Evolutionary conservation across 106 monocot species (phyloP).

Genomic region (Phalaenopsis equestris): DNA sequence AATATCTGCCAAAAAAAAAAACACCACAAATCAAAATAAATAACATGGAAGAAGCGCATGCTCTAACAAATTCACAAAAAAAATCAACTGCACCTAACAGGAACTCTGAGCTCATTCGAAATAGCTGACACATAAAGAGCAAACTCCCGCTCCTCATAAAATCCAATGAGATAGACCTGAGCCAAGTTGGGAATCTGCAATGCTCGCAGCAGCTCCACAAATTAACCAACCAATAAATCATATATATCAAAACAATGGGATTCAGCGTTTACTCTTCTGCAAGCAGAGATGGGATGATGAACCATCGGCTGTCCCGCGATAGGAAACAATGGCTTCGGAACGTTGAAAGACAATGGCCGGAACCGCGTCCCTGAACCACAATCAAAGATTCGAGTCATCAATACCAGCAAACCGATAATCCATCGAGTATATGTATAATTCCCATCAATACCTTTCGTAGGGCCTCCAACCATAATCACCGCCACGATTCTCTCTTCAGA

Average conservation of each 20-base stretch:
- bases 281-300: constrained; percentile 82
- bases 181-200: constrained; percentile 80
- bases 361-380: constrained; percentile 60
- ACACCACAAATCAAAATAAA: background rate
- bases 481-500: constrained; percentile 77
- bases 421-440: background rate
- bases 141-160: constrained; percentile 93
- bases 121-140: constrained; percentile 84
- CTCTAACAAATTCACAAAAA: background rate
- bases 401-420: background rate
- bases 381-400: background rate
- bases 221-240: background rate
- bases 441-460: constrained; percentile 57
- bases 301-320: constrained; percentile 89
- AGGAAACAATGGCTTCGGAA: constrained; percentile 84
- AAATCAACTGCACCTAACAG: constrained; percentile 52
- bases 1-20: constrained; percentile 38
- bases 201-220: constrained; percentile 1
- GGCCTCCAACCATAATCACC: constrained; percentile 96
- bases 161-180: constrained; percentile 86
- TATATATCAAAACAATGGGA: background rate
- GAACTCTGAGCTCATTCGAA: constrained; percentile 84
- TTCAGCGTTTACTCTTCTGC: constrained; percentile 41
- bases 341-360: constrained; percentile 71
- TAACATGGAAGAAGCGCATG: background rate